Evolutionary conservation across 768 basidiomycete genomes (phyloP), one percentile per base, ranked within the genome.

Genomic region (Calocybe cyanea): DNA sequence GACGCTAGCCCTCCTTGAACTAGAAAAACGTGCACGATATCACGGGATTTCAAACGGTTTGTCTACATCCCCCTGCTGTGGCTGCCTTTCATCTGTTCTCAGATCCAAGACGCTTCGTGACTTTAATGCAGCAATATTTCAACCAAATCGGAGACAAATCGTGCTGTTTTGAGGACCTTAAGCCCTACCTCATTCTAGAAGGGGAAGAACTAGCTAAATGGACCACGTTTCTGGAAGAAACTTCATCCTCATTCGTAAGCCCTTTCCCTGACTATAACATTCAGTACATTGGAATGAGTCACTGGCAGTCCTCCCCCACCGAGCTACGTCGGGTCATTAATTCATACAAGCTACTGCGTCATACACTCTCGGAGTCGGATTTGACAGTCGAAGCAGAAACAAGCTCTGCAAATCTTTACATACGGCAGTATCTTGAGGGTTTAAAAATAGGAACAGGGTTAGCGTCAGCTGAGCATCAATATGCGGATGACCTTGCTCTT

Each of bases 121-220:
- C 62, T 9, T 67, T 84, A 45, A 65, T 92, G 58, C 69, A 80
- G 56, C 64, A 71, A 38, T 95, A 94, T 63, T 81, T 92, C 57
- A 67, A 77, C 32, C 69, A 68, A 47, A 79, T 92, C 54, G 85
- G 87, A 23, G 80, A 83, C 62, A 95, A 92, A 63, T 71, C 84
- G 4, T 91, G 87, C 62, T 92, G 90, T 61, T 89, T 82, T 47
- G 92, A 94, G 64, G 93, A 96, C 56, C 67, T 95, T 32, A 75
- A 74, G 53, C 79, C 82, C 2, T 92, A 86, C 59, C 62, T 85
- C 10, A 57, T 57, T 7, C 63, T 87, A 11, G 65, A 75, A 18
- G 73, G 63, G 39, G 68, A 75, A 10, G 72, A 75, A 23, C 63
- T 76, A 9, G 45, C 63, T 3, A 65, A 68, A 43, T 86, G 84